These are phyloP conservation scores for Acrasis kona DNA, from an alignment of 78 protist species.

Conservation along the genomic window DNA sequence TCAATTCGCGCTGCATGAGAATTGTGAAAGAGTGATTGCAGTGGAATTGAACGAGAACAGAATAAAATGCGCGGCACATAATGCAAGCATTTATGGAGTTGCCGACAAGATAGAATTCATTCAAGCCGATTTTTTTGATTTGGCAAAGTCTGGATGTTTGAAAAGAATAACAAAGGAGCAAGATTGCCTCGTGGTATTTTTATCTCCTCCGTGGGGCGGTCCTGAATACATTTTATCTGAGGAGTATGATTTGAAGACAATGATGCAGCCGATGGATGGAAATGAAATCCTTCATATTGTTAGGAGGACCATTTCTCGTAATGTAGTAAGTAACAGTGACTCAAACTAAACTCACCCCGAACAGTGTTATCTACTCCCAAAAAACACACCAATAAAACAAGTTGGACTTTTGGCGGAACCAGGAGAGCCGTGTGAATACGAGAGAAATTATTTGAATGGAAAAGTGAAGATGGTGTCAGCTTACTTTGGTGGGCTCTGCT, in stretches of 20 bases:
- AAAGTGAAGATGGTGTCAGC: conserved; percentile 6
- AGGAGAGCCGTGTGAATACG: not conserved
- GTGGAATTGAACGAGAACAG: not conserved
- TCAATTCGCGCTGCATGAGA: not conserved
- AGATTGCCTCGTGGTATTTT: not conserved
- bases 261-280: not conserved
- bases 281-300: not conserved
- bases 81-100: conserved; percentile 18
- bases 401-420: not conserved
- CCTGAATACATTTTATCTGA: conserved; percentile 3
- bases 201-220: conserved; percentile 31
- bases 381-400: conserved; percentile 2
- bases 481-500: not conserved
- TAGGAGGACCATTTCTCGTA: not conserved
- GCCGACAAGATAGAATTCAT: not conserved
- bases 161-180: not conserved
- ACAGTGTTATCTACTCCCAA: not conserved
- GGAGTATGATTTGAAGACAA: not conserved
- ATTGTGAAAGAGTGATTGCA: not conserved
- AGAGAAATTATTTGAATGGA: not conserved
- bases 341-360: not conserved
- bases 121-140: not conserved
- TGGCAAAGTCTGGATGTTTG: no score
- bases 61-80: not conserved
- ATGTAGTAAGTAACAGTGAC: no score